Conservation (phyloP, 495 filamentous ascomycete genomes). For the Trichoderma orchidacearum region DNA sequence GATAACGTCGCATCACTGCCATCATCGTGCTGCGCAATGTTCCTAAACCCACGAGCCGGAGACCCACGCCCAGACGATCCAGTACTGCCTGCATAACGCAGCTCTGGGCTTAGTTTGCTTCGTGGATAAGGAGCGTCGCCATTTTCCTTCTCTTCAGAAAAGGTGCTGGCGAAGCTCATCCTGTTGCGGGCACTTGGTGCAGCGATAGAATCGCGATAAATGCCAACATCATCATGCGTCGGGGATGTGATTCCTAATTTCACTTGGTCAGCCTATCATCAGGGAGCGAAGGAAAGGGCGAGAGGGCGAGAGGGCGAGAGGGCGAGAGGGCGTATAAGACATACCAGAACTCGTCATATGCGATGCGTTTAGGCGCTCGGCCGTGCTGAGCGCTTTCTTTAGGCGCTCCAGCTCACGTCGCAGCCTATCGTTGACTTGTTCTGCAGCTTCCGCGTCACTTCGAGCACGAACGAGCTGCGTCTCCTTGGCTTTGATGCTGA, state of each 20-base stretch:
- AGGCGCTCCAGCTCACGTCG: constrained; percentile 82
- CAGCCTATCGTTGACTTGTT: constrained; percentile 68
- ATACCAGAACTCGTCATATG: constrained; percentile 26
- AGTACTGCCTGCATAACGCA: constrained; percentile 30
- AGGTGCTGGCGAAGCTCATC: constrained; percentile 57
- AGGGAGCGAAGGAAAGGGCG: too few relatives aligned
- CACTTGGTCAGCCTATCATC: background rate
- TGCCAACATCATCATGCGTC: constrained; percentile 32
- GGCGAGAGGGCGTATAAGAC: too few relatives aligned
- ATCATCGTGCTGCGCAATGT: constrained; percentile 10
- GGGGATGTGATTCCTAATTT: constrained; percentile 22
- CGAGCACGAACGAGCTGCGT: constrained; percentile 88
- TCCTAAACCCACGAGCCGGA: constrained; percentile 32
- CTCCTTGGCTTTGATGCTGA: constrained; percentile 96
- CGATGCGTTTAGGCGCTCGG: constrained; percentile 30
- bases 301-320: too few relatives aligned
- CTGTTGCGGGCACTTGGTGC: constrained; percentile 24
- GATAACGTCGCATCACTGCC: constrained; percentile 15
- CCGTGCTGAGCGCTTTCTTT: constrained; percentile 56
- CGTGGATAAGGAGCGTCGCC: constrained; percentile 29
- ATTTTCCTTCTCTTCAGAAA: constrained; percentile 78
- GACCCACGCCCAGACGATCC: constrained; percentile 43
- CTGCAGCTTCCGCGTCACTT: constrained; percentile 77
- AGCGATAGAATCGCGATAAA: constrained; percentile 38
- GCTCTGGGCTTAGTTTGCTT: constrained; percentile 40